phyloP scores from a whole-genome alignment of 2,329 filamentous ascomycete species.

The Cladosporium halotolerans region DNA sequence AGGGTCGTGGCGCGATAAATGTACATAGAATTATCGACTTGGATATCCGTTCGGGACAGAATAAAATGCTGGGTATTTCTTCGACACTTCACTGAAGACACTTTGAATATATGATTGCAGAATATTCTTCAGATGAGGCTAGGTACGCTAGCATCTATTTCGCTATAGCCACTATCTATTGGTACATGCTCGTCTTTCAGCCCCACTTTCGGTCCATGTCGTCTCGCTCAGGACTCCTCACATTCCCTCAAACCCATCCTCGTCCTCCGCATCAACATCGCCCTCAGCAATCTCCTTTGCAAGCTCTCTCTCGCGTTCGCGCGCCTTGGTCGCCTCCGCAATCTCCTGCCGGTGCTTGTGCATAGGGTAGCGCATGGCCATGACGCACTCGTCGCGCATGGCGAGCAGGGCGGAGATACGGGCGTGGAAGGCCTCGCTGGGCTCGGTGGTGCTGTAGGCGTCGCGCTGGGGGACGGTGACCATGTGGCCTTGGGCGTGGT shows the following conservation, averaged over 20 bases:
- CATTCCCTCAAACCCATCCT: slow-evolving; percentile 93
- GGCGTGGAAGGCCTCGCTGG: slow-evolving; percentile 95
- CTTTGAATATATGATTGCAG: too few relatives aligned
- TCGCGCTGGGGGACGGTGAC: slow-evolving; percentile 96
- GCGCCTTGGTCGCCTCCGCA: slow-evolving; percentile 97
- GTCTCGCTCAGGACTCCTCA: slow-evolving; percentile 41
- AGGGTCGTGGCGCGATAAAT: too few relatives aligned
- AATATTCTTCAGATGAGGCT: too few relatives aligned
- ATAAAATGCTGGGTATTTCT: too few relatives aligned
- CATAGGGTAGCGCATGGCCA: slow-evolving; percentile 99
- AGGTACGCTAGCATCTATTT: too few relatives aligned
- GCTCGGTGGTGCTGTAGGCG: slow-evolving; percentile 91
- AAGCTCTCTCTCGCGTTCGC: slow-evolving; percentile 91
- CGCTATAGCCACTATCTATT: too few relatives aligned
- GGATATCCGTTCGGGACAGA: too few relatives aligned
- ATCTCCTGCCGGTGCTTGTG: slow-evolving; percentile 96
- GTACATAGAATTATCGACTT: too few relatives aligned
- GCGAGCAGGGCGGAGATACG: slow-evolving; percentile 86
- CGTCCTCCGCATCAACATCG: slow-evolving; percentile 84
- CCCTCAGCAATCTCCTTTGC: slow-evolving; percentile 98
- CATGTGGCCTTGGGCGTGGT: slow-evolving; percentile 94
- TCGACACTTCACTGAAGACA: too few relatives aligned
- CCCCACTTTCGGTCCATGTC: too few relatives aligned
- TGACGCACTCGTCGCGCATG: slow-evolving; percentile 95
- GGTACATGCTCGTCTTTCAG: too few relatives aligned